A percentile compares a stretch with the other conserved stretches of the same genome.
phyloP scores from a whole-genome alignment of 2,329 filamentous ascomycete species.

The Penicillium sp. region DNA sequence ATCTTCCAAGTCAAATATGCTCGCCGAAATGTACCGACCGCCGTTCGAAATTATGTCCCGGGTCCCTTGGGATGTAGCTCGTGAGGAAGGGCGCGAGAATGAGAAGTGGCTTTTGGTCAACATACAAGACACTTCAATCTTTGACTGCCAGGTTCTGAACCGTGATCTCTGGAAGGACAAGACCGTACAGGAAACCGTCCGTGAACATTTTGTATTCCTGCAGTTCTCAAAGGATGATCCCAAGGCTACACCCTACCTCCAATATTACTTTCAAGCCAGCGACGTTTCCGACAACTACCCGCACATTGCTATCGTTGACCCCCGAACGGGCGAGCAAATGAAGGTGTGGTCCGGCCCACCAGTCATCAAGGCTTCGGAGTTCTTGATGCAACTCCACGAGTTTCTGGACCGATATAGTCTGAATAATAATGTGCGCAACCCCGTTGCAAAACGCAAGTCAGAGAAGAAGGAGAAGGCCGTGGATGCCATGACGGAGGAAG shows the following conservation, averaged over 20 bases:
- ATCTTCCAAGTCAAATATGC: slow-evolving; percentile 71
- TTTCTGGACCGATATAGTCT: slow-evolving; percentile 97
- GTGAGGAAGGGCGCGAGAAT: slow-evolving; percentile 80
- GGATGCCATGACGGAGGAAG: slow-evolving; percentile 90
- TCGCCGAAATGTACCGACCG: slow-evolving; percentile 90
- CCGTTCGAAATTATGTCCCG: slow-evolving; percentile 87
- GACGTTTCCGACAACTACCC: slow-evolving; percentile 90
- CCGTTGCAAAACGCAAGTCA: slow-evolving; percentile 76
- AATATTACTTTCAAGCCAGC: slow-evolving; percentile 82
- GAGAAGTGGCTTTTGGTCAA: slow-evolving; percentile 97
- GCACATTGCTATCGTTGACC: slow-evolving; percentile 94
- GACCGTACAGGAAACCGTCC: slow-evolving; percentile 75
- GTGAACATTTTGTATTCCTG: slow-evolving; percentile 92
- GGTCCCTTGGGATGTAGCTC: slow-evolving; percentile 79
- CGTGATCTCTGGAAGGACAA: slow-evolving; percentile 94
- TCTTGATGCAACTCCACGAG: slow-evolving; percentile 88
- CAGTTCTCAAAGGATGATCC: slow-evolving; percentile 89
- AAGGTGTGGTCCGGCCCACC: slow-evolving; percentile 92
- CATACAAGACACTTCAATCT: slow-evolving; percentile 89
- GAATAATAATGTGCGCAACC: slow-evolving; percentile 85
- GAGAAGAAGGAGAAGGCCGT: slow-evolving; percentile 74
- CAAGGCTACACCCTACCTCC: slow-evolving; percentile 76
- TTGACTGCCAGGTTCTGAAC: slow-evolving; percentile 92
- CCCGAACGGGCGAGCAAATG: slow-evolving; percentile 92
- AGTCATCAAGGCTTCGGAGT: slow-evolving; percentile 75